Percentiles rank a stretch among this genome's conserved stretches.
These are phyloP conservation scores for Talaromyces proteolyticus DNA, from an alignment of 495 filamentous ascomycete genomes.

Conservation along the genomic window DNA sequence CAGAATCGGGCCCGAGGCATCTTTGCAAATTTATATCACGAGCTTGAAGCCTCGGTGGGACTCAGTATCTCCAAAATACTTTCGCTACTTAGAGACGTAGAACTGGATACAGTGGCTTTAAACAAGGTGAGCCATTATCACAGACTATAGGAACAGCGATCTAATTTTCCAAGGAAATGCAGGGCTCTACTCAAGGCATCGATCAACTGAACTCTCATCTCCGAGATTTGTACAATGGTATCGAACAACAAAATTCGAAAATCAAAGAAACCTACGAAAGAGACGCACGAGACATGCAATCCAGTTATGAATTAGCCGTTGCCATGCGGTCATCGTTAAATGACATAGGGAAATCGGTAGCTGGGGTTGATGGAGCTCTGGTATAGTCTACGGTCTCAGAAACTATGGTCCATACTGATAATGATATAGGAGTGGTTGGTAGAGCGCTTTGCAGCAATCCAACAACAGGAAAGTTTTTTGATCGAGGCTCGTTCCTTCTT, in stretches of 20 bases:
- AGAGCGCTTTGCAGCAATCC: constrained; percentile 18
- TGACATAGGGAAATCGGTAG: constrained; percentile 23
- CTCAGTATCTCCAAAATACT: constrained; percentile 14
- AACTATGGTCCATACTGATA: constrained; percentile 5
- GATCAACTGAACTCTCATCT: constrained; percentile 23
- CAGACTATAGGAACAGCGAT: background rate
- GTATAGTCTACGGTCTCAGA: constrained; percentile 8
- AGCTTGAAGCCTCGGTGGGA: constrained; percentile 22
- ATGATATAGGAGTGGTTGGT: constrained; percentile 26
- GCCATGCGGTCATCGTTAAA: constrained; percentile 19
- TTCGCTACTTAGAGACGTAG: constrained; percentile 16
- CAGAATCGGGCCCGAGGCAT: constrained; percentile 17
- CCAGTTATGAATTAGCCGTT: constrained; percentile 25
- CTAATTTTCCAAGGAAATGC: constrained; percentile 24
- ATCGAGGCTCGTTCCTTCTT: constrained; percentile 21
- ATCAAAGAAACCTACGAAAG: constrained; percentile 7
- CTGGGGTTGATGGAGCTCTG: constrained; percentile 13
- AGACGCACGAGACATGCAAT: constrained; percentile 18
- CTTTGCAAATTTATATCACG: constrained; percentile 20
- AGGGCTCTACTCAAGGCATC: constrained; percentile 22
- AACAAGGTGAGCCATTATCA: constrained; percentile 21
- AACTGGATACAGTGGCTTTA: constrained; percentile 18
- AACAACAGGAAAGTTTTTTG: constrained; percentile 26
- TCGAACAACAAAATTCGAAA: constrained; percentile 19
- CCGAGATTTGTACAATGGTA: constrained; percentile 25